Evolutionary conservation across 1,284 basidiomycete genomes (phyloP).

Genomic region (Fistulinella cinereoalba): DNA sequence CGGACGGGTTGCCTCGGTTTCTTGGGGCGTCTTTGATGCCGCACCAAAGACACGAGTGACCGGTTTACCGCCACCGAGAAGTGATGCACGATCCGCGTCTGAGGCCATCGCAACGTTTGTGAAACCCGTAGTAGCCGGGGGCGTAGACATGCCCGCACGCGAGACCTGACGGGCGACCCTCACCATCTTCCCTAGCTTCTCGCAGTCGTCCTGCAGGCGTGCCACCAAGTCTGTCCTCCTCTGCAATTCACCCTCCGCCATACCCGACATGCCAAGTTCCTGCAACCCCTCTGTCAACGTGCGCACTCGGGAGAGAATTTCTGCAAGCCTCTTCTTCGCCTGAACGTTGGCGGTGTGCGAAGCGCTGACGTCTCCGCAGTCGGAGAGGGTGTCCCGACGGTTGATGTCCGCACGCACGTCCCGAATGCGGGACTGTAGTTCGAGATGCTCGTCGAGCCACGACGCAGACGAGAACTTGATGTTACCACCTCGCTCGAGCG

Average conservation of each 20-base stretch:
- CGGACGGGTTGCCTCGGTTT: constrained; percentile 84
- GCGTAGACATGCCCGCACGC: constrained; percentile 32
- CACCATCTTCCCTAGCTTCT: constrained; percentile 77
- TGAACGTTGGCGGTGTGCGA: constrained; percentile 81
- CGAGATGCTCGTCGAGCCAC: constrained; percentile 84
- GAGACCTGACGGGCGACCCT: constrained; percentile 62
- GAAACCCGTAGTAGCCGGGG: constrained; percentile 14
- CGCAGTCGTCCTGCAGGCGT: constrained; percentile 80
- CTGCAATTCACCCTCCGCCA: constrained; percentile 82
- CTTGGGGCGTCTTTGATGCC: constrained; percentile 55
- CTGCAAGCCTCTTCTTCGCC: constrained; percentile 81
- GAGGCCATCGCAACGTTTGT: constrained; percentile 43
- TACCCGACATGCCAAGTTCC: constrained; percentile 60
- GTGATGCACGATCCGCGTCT: constrained; percentile 60
- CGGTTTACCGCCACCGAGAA: constrained; percentile 50
- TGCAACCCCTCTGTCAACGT: constrained; percentile 70
- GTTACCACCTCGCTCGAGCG: constrained; percentile 27
- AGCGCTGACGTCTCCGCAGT: constrained; percentile 67
- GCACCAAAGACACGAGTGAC: constrained; percentile 81
- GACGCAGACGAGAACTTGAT: constrained; percentile 66
- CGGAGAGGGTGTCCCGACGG: constrained; percentile 80
- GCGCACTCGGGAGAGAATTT: constrained; percentile 66
- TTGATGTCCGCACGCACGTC: constrained; percentile 82
- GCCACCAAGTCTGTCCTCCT: constrained; percentile 82
- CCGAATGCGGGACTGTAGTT: constrained; percentile 71